Conservation (phyloP, 768 basidiomycete species). For the Coprinopsis strossmayeri region DNA sequence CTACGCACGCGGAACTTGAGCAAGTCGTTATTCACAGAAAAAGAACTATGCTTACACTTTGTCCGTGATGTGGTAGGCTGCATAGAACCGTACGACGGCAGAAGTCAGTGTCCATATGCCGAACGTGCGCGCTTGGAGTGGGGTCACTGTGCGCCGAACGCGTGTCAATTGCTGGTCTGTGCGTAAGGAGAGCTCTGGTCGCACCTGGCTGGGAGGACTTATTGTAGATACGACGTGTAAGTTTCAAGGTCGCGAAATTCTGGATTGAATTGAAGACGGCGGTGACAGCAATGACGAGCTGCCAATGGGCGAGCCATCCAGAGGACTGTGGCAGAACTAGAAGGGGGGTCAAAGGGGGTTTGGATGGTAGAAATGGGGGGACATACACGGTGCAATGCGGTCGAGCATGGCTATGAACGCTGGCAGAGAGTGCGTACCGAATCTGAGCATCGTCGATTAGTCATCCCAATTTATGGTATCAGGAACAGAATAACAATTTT, state of each 20-base stretch:
- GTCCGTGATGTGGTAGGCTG: constrained; percentile 82
- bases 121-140: constrained; percentile 84
- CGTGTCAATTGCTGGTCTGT: background rate
- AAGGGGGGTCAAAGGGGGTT: constrained; percentile 4
- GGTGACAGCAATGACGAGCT: constrained; percentile 69
- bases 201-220: constrained; percentile 13
- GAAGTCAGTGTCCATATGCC: constrained; percentile 88
- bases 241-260: constrained; percentile 69
- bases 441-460: background rate
- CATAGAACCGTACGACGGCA: constrained; percentile 76
- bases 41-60: constrained; percentile 54
- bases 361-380: background rate
- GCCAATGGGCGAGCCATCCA: constrained; percentile 84
- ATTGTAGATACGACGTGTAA: constrained; percentile 76
- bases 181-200: background rate
- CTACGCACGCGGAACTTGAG: no score
- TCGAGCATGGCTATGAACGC: constrained; percentile 15
- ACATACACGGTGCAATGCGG: constrained; percentile 18
- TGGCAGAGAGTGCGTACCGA: constrained; percentile 5
- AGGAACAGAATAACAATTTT: constrained; percentile 8
- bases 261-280: constrained; percentile 85
- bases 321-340: constrained; percentile 57
- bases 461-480: constrained; percentile 5
- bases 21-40: constrained; percentile 8
- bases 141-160: constrained; percentile 53